phyloP scores from a whole-genome alignment of 331 rosid species.

The Quercus phellos region DNA sequence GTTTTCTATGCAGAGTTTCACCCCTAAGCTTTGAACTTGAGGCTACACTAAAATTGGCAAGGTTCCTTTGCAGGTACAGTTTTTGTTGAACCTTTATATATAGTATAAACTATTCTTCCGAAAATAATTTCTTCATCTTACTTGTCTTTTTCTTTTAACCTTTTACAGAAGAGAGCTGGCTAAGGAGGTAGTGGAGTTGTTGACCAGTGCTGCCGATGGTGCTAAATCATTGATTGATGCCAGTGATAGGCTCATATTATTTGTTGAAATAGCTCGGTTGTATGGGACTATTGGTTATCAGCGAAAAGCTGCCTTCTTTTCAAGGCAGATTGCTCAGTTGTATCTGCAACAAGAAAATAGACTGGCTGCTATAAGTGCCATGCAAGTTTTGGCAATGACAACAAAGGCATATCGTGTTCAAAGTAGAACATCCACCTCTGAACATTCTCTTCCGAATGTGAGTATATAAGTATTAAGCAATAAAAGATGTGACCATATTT shows the following conservation, averaged over 20 bases:
- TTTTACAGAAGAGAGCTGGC: slow-evolving; percentile 82
- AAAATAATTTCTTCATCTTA: neutral
- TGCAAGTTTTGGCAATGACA: slow-evolving; percentile 98
- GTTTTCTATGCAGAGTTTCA: slow-evolving; percentile 74
- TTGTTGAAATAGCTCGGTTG: slow-evolving; percentile 93
- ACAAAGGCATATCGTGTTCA: slow-evolving; percentile 95
- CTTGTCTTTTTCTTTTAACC: slow-evolving; percentile 14
- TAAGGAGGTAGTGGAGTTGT: slow-evolving; percentile 83
- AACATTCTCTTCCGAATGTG: slow-evolving; percentile 46
- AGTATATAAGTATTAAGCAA: slow-evolving; percentile 41
- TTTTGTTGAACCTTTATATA: slow-evolving; percentile 18
- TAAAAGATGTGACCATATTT: slow-evolving; percentile 1
- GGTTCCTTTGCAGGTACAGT: slow-evolving; percentile 86
- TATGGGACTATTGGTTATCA: slow-evolving; percentile 91
- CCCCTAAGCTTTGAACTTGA: slow-evolving; percentile 96
- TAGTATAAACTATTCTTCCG: neutral
- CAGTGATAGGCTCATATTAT: slow-evolving; percentile 78
- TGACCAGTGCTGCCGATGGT: slow-evolving; percentile 94
- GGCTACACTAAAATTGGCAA: slow-evolving; percentile 93
- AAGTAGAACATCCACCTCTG: slow-evolving; percentile 64
- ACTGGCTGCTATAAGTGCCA: slow-evolving; percentile 93
- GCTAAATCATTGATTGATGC: slow-evolving; percentile 96
- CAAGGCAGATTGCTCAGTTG: slow-evolving; percentile 87
- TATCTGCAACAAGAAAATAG: slow-evolving; percentile 92
- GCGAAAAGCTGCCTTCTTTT: slow-evolving; percentile 63